Evolutionary conservation across 495 filamentous ascomycete genomes (phyloP).

Genomic region (Stereocaulon alpinum): DNA sequence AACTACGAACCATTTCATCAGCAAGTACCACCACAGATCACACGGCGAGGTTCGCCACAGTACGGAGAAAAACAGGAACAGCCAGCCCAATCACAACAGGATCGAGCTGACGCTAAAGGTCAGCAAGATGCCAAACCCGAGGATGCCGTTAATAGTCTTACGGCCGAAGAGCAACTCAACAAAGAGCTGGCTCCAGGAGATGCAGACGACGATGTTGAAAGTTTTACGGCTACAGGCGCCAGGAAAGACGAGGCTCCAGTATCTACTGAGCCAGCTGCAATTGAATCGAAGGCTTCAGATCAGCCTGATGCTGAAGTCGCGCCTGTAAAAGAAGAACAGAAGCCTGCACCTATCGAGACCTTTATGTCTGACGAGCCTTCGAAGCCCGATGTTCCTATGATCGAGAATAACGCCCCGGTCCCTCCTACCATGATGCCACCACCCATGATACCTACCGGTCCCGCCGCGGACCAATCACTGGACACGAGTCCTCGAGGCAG

Average conservation of each 20-base stretch:
- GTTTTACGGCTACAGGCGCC: conserved; percentile 3
- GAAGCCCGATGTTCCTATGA: conserved; percentile 2
- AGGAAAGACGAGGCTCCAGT: conserved; percentile 12
- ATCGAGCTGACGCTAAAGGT: conserved; percentile 4
- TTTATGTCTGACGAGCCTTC: conserved; percentile 11
- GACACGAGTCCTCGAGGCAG: conserved; percentile 16
- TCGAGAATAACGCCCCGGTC: background rate
- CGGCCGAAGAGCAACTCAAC: conserved; percentile 21
- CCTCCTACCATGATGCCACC: conserved; percentile 22
- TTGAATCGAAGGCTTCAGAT: conserved; percentile 14
- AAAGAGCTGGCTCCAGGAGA: conserved; percentile 28
- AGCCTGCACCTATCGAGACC: conserved; percentile 16
- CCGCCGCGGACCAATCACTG: conserved; percentile 13
- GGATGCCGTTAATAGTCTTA: conserved; percentile 8
- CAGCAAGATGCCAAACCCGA: conserved; percentile 8
- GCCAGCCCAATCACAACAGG: conserved; percentile 2
- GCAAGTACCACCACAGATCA: conserved; percentile 27
- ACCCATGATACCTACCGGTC: conserved; percentile 22
- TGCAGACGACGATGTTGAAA: conserved; percentile 21
- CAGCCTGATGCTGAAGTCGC: conserved; percentile 16
- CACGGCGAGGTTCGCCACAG: conserved; percentile 16
- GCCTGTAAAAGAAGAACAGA: conserved; percentile 12
- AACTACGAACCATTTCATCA: conserved; percentile 31
- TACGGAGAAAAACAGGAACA: conserved; percentile 13
- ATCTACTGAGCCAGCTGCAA: conserved; percentile 3